phyloP scores from a whole-genome alignment of 805 yeast species.

The Zygotorulaspora sp. region DNA sequence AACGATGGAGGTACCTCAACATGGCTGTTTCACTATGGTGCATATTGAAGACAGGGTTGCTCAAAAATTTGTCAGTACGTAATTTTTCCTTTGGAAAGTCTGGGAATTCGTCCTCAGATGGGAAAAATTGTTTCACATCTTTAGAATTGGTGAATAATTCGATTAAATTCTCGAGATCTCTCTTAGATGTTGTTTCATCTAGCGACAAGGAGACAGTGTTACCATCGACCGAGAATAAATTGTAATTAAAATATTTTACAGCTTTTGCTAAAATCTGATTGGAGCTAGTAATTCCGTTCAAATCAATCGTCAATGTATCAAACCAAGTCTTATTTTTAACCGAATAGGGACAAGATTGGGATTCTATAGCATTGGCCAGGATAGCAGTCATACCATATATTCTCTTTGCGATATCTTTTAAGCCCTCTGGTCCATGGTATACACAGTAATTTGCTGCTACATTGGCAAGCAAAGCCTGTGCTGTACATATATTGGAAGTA shows the following conservation, averaged over 20 bases:
- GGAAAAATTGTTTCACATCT: constrained; percentile 7
- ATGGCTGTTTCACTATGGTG: constrained; percentile 94
- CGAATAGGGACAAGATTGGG: constrained; percentile 39
- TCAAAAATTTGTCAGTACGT: constrained; percentile 57
- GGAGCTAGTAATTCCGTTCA: constrained; percentile 45
- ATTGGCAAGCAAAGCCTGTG: constrained; percentile 93
- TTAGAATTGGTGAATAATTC: constrained; percentile 50
- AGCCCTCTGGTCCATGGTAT: constrained; percentile 90
- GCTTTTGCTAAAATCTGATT: constrained; percentile 57
- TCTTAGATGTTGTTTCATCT: constrained; percentile 78
- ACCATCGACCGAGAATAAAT: constrained; percentile 64
- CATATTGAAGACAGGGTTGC: constrained; percentile 74
- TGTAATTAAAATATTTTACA: constrained; percentile 58
- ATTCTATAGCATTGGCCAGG: constrained; percentile 55
- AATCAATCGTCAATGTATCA: constrained; percentile 74
- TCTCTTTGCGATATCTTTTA: constrained; percentile 70
- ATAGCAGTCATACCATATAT: constrained; percentile 69
- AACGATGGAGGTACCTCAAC: constrained; percentile 79
- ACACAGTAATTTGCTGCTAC: constrained; percentile 95
- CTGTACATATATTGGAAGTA: constrained; percentile 95
- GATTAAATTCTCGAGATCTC: constrained; percentile 56
- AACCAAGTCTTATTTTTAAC: constrained; percentile 65
- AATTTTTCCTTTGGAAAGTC: constrained; percentile 44
- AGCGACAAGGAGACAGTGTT: constrained; percentile 67
- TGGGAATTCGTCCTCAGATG: constrained; percentile 39